phyloP scores from a whole-genome alignment of 176 grass and related monocot species.

The Cenchrus americanus region DNA sequence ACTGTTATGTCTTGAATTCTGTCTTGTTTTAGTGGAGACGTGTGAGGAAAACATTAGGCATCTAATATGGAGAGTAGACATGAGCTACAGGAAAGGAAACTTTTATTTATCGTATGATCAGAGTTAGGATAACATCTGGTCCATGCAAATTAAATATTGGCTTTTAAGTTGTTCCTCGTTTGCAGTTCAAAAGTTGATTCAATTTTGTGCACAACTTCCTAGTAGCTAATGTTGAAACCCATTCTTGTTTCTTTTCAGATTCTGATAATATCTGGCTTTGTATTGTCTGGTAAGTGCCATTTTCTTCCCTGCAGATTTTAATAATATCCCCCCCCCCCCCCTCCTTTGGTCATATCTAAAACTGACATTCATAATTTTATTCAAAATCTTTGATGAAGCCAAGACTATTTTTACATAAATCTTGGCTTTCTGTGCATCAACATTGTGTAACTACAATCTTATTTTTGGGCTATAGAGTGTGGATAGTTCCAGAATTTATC shows the following conservation, averaged over 20 bases:
- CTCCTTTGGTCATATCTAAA: background rate
- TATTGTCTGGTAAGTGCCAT: conserved; percentile 69
- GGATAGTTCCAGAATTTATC: conserved; percentile 11
- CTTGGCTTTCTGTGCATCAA: background rate
- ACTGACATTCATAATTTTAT: background rate
- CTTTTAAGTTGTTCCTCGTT: background rate
- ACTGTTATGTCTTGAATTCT: background rate
- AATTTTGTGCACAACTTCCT: background rate
- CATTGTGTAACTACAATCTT: background rate
- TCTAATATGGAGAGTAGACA: background rate
- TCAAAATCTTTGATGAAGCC: conserved; percentile 3
- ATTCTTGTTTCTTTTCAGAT: conserved; percentile 64
- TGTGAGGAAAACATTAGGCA: conserved; percentile 6
- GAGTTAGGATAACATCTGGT: background rate
- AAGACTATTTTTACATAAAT: background rate
- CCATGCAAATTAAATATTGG: background rate
- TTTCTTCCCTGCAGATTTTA: conserved; percentile 10
- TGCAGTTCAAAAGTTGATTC: conserved; percentile 19
- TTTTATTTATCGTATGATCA: background rate
- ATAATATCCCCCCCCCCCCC: background rate
- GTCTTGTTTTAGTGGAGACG: background rate
- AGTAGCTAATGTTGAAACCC: conserved; percentile 21
- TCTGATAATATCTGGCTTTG: conserved; percentile 80
- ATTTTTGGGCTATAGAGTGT: background rate
- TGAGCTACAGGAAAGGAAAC: background rate